A percentile compares a stretch with the other conserved stretches of the same genome.
Conservation (phyloP, 1,139 yeast genomes). For the Schizosaccharomyces versatilis region DNA sequence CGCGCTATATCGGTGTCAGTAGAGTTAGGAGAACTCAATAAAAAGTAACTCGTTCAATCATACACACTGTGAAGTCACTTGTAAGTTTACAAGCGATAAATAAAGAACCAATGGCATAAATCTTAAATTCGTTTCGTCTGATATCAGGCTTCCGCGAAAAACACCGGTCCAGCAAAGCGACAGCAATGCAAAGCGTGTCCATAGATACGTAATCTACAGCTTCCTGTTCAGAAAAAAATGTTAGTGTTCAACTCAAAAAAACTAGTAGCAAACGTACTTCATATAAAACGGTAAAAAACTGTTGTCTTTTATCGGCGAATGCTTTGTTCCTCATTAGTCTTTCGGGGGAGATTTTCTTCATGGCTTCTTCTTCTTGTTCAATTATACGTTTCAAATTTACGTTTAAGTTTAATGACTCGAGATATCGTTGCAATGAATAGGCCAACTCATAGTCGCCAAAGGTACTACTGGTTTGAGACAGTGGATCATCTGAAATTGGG, state of each 20-base stretch:
- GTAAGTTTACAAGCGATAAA: slow-evolving; percentile 1
- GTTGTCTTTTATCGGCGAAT: background rate
- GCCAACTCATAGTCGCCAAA: too few relatives aligned
- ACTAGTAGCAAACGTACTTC: background rate
- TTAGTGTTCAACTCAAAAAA: background rate
- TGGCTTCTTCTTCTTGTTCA: background rate
- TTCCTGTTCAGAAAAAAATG: background rate
- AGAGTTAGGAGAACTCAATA: background rate
- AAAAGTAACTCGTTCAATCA: background rate
- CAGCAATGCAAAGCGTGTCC: slow-evolving; percentile 1
- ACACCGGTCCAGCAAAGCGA: background rate
- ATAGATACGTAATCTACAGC: background rate
- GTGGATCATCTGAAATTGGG: too few relatives aligned
- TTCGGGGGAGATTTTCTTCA: background rate
- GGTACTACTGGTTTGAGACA: too few relatives aligned
- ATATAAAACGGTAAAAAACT: background rate
- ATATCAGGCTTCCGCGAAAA: background rate
- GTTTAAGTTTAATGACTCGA: too few relatives aligned
- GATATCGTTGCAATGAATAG: too few relatives aligned
- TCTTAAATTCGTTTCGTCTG: background rate
- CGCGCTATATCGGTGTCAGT: background rate
- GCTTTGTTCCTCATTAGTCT: background rate
- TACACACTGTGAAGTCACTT: slow-evolving; percentile 1
- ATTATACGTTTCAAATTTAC: background rate
- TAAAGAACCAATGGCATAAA: background rate